These are phyloP conservation scores for Saturnispora kantuleensis DNA, from an alignment of 805 yeast genomes.

Conservation along the genomic window DNA sequence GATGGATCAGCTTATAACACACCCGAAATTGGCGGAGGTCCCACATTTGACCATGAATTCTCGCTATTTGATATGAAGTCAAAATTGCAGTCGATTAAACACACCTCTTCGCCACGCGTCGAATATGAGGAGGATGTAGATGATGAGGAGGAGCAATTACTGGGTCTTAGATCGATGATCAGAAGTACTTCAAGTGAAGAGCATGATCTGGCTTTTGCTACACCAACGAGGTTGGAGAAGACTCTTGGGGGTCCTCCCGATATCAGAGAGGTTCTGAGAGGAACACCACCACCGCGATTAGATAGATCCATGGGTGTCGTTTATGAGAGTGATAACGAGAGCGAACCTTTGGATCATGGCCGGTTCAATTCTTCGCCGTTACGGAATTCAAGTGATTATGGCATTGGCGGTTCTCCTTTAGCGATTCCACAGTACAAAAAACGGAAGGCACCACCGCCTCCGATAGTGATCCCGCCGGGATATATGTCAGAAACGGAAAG, in stretches of 20 bases:
- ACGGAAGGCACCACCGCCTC: neutral
- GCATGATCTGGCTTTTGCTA: neutral
- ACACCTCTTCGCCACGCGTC: slow-evolving; percentile 16
- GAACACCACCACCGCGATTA: slow-evolving; percentile 8
- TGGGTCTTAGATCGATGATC: slow-evolving; percentile 4
- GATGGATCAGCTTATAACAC: neutral
- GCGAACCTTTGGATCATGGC: neutral
- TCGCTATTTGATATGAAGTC: slow-evolving; percentile 13
- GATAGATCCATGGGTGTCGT: slow-evolving; percentile 23
- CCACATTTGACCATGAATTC: slow-evolving; percentile 2
- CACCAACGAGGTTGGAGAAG: neutral
- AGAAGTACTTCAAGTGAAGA: neutral
- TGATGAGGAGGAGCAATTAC: slow-evolving; percentile 3
- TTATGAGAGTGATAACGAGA: slow-evolving; percentile 23
- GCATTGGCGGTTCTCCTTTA: neutral
- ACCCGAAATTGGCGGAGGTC: slow-evolving; percentile 1
- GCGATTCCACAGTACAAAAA: slow-evolving; percentile 3
- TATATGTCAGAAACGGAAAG: neutral
- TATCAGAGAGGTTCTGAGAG: slow-evolving; percentile 5
- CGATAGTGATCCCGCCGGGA: neutral
- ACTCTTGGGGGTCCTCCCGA: slow-evolving; percentile 6
- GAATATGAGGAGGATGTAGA: slow-evolving; percentile 4
- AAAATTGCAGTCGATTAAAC: slow-evolving; percentile 7
- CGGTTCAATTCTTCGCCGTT: no score
- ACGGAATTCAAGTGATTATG: slow-evolving; percentile 4